Evolutionary conservation across 352 stramenopile species (phyloP).

Genomic region (Thalassiosira exigua): DNA sequence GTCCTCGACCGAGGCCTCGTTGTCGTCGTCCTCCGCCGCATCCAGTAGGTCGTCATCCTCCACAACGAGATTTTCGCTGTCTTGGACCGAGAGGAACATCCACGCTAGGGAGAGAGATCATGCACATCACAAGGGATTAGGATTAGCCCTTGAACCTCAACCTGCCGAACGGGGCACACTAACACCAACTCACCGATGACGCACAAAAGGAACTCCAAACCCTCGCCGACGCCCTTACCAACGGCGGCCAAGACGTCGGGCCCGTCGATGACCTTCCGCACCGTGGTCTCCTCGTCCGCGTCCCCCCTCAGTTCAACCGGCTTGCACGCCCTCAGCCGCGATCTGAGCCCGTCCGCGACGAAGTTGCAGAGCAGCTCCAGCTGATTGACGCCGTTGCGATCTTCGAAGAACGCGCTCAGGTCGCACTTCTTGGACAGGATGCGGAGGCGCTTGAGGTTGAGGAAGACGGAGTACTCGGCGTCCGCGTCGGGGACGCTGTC

Average conservation of each 20-base stretch:
- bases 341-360: slow-evolving; percentile 54
- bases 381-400: slow-evolving; percentile 56
- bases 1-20: slow-evolving; percentile 42
- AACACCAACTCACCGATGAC: slow-evolving; percentile 52
- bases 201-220: slow-evolving; percentile 60
- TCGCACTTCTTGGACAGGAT: slow-evolving; percentile 70
- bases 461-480: slow-evolving; percentile 66
- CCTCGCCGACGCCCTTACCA: slow-evolving; percentile 53
- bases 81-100: slow-evolving; percentile 35
- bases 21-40: slow-evolving; percentile 31
- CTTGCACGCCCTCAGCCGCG: slow-evolving; percentile 59
- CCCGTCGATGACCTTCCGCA: slow-evolving; percentile 45
- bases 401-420: slow-evolving; percentile 44
- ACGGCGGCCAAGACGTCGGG: slow-evolving; percentile 49
- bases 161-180: background rate
- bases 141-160: background rate
- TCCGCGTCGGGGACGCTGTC: slow-evolving; percentile 57
- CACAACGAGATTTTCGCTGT: slow-evolving; percentile 40
- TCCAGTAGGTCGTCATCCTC: slow-evolving; percentile 48
- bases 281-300: slow-evolving; percentile 36
- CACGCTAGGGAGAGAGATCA: slow-evolving; percentile 18
- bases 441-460: slow-evolving; percentile 68
- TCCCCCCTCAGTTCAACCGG: slow-evolving; percentile 40
- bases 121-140: background rate
- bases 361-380: slow-evolving; percentile 59